Conservation (phyloP, 2,329 filamentous ascomycete species). For the Geoglossum cookeanum region DNA sequence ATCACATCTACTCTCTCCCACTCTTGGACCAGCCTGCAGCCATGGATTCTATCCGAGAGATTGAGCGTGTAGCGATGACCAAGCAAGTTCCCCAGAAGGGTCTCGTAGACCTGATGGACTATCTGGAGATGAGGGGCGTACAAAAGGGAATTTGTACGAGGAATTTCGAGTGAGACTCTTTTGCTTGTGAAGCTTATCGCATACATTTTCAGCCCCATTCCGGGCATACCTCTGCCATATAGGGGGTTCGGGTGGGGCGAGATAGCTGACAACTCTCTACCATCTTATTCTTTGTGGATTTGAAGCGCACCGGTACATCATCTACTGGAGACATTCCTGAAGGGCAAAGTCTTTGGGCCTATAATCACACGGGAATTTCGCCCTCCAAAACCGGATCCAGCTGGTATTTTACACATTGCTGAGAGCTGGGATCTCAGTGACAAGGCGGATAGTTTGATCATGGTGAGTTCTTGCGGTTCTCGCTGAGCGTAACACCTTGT, state of each 20-base stretch:
- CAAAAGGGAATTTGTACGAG: conserved; percentile 80
- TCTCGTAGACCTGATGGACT: conserved; percentile 58
- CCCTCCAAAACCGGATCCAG: conserved; percentile 74
- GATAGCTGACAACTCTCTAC: not conserved
- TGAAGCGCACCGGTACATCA: conserved; percentile 42
- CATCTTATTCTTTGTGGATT: not conserved
- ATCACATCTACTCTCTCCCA: conserved; percentile 64
- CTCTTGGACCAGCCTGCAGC: conserved; percentile 39
- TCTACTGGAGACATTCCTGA: conserved; percentile 56
- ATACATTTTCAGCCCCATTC: no score
- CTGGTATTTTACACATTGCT: conserved; percentile 74
- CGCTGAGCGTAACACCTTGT: no score
- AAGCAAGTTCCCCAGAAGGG: conserved; percentile 68
- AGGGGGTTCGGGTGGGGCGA: not conserved
- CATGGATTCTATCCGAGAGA: conserved; percentile 51
- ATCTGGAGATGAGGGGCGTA: conserved; percentile 48
- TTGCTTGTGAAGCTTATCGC: not conserved
- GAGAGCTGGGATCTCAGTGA: conserved; percentile 47
- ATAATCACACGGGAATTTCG: conserved; percentile 70
- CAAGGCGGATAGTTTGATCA: conserved; percentile 29
- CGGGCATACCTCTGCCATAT: not conserved
- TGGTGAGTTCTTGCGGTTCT: conserved; percentile 22
- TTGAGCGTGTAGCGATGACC: conserved; percentile 68
- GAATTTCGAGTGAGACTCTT: conserved; percentile 53
- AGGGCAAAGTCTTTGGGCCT: conserved; percentile 47